Conservation (phyloP, 2,329 filamentous ascomycete species). For the Cryphonectria japonica region DNA sequence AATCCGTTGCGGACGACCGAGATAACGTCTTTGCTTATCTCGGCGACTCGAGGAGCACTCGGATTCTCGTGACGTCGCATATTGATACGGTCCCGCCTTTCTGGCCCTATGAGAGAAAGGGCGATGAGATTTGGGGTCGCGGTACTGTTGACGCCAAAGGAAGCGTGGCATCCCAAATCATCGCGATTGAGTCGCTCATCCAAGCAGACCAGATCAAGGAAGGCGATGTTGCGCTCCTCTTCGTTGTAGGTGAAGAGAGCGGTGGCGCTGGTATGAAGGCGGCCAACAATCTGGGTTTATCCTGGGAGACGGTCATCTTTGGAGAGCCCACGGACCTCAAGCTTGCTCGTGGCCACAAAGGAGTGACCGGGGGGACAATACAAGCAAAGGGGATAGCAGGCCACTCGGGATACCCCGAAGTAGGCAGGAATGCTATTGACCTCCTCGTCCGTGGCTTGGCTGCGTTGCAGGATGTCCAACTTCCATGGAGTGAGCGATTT, state of each 20-base stretch:
- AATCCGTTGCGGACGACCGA: slow-evolving; percentile 39
- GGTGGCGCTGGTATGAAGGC: slow-evolving; percentile 77
- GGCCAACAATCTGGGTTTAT: slow-evolving; percentile 47
- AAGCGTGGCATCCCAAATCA: slow-evolving; percentile 73
- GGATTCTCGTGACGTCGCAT: slow-evolving; percentile 71
- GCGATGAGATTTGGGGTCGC: slow-evolving; percentile 67
- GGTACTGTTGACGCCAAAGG: slow-evolving; percentile 75
- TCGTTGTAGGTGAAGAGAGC: slow-evolving; percentile 81
- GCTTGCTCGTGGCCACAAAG: slow-evolving; percentile 93
- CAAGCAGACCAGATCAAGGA: slow-evolving; percentile 32
- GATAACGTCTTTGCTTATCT: slow-evolving; percentile 80
- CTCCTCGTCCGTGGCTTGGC: slow-evolving; percentile 74
- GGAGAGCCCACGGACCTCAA: slow-evolving; percentile 90
- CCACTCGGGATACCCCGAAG: slow-evolving; percentile 90
- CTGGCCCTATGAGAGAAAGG: slow-evolving; percentile 66
- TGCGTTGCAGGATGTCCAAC: slow-evolving; percentile 66
- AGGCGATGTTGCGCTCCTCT: slow-evolving; percentile 62
- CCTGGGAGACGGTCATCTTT: slow-evolving; percentile 74
- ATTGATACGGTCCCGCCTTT: slow-evolving; percentile 79
- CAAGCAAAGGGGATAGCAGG: slow-evolving; percentile 73
- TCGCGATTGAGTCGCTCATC: slow-evolving; percentile 63
- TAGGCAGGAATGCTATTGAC: slow-evolving; percentile 84
- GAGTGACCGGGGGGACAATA: slow-evolving; percentile 70
- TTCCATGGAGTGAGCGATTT: slow-evolving; percentile 77
- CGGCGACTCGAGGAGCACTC: slow-evolving; percentile 52